Base-by-base conservation (phyloP, 2,329 filamentous ascomycete species). In the Ascochyta viciae-villosae region DNA sequence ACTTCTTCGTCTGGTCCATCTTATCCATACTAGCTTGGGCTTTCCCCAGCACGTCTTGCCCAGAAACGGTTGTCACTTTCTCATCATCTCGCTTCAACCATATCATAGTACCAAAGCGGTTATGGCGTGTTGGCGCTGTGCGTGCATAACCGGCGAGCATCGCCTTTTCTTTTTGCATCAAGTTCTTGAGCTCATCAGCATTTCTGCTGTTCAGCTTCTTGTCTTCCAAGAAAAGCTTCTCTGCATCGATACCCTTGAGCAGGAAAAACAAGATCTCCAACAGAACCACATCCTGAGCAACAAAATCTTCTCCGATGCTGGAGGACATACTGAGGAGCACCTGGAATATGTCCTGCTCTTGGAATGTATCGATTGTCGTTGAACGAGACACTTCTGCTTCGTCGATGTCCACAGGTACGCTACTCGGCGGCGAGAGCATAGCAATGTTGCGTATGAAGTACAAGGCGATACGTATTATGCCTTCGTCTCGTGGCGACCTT, bases 71-170 rank as follows among this genome's bases (percentile, higher is more conserved):
- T 0, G 91, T 89, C 66, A 95, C 85, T 68, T 93, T 93, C 46
- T 89, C 87, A 64, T 93, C 89, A 44, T 92, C 90, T 52, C 93
- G 83, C 78, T 96, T 92, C 34, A 99, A 87, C 93, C 94, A 98
- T 31, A 97, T 87, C 91, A 98, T 98, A 10, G 93, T 96, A 3
- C 95, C 95, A 69, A 98, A 99, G 31, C 95, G 86, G 65, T 93
- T 96, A 75, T 99, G 95, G 43, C 95, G 83, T 3, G 92, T 93
- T 0, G 93, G 91, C 3, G 90, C 90, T 70, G 88, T 88, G 64
- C 87, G 89, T 50, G 89, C 89, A 66, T 92, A 89, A 44, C 89
- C 85, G 65, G 89, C 87, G 50, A 91, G 82, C 87, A 96, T 90
- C n/a, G 88, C 85, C 2, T 88, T 87, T 76, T 99, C 95, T 69